Evolutionary conservation across 805 yeast species (phyloP).

Genomic region (Saturnispora ahearnii): DNA sequence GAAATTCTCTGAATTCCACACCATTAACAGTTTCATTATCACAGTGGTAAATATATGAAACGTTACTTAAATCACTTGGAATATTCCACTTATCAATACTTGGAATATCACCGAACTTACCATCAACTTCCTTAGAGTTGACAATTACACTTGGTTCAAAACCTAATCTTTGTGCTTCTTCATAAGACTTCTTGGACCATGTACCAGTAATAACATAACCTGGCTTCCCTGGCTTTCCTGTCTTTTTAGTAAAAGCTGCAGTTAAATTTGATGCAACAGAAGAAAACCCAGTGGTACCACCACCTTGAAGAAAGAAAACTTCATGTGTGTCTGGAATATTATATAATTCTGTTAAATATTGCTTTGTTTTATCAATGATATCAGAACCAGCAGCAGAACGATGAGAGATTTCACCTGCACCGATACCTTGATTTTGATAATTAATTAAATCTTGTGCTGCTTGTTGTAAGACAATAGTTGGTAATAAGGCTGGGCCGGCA

Average conservation of each 20-base stretch:
- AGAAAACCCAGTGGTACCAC: slow-evolving; percentile 95
- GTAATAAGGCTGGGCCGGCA: slow-evolving; percentile 97
- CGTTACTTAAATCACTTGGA: slow-evolving; percentile 48
- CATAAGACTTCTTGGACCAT: slow-evolving; percentile 85
- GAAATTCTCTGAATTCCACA: slow-evolving; percentile 56
- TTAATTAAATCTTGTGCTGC: slow-evolving; percentile 79
- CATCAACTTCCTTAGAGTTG: slow-evolving; percentile 48
- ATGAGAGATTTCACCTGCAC: slow-evolving; percentile 94
- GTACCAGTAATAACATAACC: slow-evolving; percentile 88
- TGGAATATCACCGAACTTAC: slow-evolving; percentile 64
- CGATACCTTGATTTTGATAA: slow-evolving; percentile 64
- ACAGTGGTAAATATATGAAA: slow-evolving; percentile 83
- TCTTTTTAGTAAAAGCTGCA: slow-evolving; percentile 55
- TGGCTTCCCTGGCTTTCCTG: slow-evolving; percentile 69
- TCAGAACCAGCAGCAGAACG: slow-evolving; percentile 76
- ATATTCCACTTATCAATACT: slow-evolving; percentile 53
- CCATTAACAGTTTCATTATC: slow-evolving; percentile 98
- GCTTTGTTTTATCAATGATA: slow-evolving; percentile 71
- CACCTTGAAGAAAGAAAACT: slow-evolving; percentile 93
- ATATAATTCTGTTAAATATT: slow-evolving; percentile 53
- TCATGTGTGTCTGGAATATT: slow-evolving; percentile 87
- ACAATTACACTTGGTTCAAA: slow-evolving; percentile 60
- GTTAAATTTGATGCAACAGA: slow-evolving; percentile 74
- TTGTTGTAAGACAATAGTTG: slow-evolving; percentile 73
- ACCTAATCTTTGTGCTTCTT: slow-evolving; percentile 83